Percentiles rank a stretch among this genome's conserved stretches.
These are phyloP conservation scores for Ceratobasidium sp. DNA, from an alignment of 1,284 basidiomycete genomes.

Conservation along the genomic window DNA sequence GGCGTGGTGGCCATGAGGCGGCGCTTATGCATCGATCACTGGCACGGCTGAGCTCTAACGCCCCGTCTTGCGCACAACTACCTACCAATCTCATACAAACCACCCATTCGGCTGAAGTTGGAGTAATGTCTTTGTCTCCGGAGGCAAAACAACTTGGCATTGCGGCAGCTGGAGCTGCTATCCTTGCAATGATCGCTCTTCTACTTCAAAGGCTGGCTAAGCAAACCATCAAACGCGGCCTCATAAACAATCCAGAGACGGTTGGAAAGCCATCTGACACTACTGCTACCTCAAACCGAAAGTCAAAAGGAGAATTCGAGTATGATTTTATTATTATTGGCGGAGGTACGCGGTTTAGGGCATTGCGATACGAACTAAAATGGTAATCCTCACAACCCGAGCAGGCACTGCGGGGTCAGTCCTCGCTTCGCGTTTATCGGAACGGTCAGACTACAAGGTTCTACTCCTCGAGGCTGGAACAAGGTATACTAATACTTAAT, in stretches of 20 bases:
- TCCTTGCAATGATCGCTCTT: slow-evolving; percentile 6
- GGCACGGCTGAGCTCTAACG: no score
- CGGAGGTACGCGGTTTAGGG: slow-evolving; percentile 15
- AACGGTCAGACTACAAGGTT: slow-evolving; percentile 34
- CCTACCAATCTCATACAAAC: no score
- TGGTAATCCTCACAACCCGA: background rate
- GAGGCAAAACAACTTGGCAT: slow-evolving; percentile 12
- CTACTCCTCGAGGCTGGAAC: slow-evolving; percentile 33
- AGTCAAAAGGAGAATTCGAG: background rate
- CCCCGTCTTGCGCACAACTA: no score
- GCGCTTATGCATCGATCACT: no score
- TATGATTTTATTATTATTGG: slow-evolving; percentile 42
- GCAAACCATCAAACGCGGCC: slow-evolving; percentile 14
- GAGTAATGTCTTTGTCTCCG: slow-evolving; percentile 13
- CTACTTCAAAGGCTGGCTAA: slow-evolving; percentile 11
- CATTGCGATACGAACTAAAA: background rate
- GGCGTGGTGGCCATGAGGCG: no score
- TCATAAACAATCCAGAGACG: slow-evolving; percentile 30
- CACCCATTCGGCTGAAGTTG: no score
- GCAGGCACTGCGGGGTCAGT: slow-evolving; percentile 36
- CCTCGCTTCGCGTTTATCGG: slow-evolving; percentile 37
- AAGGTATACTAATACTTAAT: background rate
- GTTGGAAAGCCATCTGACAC: background rate
- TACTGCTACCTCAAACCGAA: background rate
- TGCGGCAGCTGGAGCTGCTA: slow-evolving; percentile 26